Evolutionary conservation across 2,329 filamentous ascomycete genomes (phyloP).

Genomic region (Colletotrichum truncatum): DNA sequence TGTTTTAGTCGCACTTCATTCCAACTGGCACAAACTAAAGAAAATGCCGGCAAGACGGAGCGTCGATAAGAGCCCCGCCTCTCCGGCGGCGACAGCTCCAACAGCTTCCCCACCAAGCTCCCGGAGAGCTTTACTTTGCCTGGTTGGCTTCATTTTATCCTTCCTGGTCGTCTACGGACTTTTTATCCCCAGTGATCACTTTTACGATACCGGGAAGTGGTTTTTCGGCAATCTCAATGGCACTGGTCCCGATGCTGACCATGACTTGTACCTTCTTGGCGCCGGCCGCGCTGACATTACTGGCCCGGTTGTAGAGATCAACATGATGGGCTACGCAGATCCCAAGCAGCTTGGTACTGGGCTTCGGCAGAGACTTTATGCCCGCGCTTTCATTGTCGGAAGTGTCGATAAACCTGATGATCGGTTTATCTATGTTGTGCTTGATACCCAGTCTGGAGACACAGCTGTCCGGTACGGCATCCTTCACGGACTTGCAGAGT

Average conservation of each 20-base stretch:
- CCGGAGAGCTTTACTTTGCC: constrained; percentile 13
- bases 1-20: constrained; percentile 6
- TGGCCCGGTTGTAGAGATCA: constrained; percentile 85
- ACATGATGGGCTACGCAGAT: constrained; percentile 89
- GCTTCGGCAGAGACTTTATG: constrained; percentile 85
- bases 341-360: constrained; percentile 82
- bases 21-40: not conserved
- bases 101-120: constrained; percentile 11
- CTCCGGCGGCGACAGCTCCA: constrained; percentile 1
- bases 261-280: constrained; percentile 57
- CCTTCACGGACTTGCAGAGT: constrained; percentile 71
- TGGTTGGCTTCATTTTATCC: constrained; percentile 15
- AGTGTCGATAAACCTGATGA: constrained; percentile 71
- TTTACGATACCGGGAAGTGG: not conserved
- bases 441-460: constrained; percentile 88
- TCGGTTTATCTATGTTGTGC: constrained; percentile 84
- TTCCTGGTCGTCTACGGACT: constrained; percentile 18
- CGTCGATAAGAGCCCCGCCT: constrained; percentile 17
- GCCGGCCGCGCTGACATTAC: constrained; percentile 65
- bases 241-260: not conserved
- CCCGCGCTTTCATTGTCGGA: constrained; percentile 86
- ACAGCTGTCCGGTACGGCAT: constrained; percentile 88
- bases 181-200: not conserved
- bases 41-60: constrained; percentile 19
- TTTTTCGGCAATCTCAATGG: not conserved